These are phyloP conservation scores for Malus fusca DNA, from an alignment of 306 rosid genomes.

Conservation along the genomic window DNA sequence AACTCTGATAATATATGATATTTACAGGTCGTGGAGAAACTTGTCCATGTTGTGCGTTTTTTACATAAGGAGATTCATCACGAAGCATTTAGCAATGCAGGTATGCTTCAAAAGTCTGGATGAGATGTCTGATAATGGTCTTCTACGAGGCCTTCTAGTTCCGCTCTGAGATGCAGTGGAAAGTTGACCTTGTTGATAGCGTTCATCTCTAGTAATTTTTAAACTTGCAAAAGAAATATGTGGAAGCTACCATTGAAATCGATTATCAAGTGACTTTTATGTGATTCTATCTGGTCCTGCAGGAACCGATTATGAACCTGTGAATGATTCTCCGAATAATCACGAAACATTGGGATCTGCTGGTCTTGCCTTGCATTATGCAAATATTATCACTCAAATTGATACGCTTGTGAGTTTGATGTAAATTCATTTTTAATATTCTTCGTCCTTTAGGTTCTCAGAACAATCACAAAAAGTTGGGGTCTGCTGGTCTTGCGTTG, in stretches of 20 bases:
- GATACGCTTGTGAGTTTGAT: slow-evolving; percentile 78
- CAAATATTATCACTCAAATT: slow-evolving; percentile 80
- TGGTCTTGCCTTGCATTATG: slow-evolving; percentile 97
- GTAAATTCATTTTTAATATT: background rate
- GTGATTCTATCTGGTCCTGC: slow-evolving; percentile 22
- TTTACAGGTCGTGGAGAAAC: slow-evolving; percentile 92
- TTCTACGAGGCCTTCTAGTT: background rate
- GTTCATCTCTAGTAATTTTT: background rate
- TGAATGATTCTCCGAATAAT: slow-evolving; percentile 46
- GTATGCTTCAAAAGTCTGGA: slow-evolving; percentile 42
- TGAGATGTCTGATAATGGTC: slow-evolving; percentile 16
- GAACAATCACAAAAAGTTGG: too few species aligned
- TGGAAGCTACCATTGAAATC: background rate
- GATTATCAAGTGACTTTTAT: background rate
- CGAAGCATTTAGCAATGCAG: slow-evolving; percentile 82
- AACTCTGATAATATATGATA: slow-evolving; percentile 21
- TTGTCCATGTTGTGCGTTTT: slow-evolving; percentile 67
- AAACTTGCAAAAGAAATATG: background rate
- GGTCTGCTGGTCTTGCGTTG: background rate
- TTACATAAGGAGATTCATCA: slow-evolving; percentile 72
- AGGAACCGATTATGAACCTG: slow-evolving; percentile 46
- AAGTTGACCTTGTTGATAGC: background rate
- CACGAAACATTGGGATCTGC: slow-evolving; percentile 73
- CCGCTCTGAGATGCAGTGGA: background rate
- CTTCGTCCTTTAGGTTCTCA: background rate